Base-by-base conservation (phyloP, 2,329 filamentous ascomycete species). In the Penicillium italicum region DNA sequence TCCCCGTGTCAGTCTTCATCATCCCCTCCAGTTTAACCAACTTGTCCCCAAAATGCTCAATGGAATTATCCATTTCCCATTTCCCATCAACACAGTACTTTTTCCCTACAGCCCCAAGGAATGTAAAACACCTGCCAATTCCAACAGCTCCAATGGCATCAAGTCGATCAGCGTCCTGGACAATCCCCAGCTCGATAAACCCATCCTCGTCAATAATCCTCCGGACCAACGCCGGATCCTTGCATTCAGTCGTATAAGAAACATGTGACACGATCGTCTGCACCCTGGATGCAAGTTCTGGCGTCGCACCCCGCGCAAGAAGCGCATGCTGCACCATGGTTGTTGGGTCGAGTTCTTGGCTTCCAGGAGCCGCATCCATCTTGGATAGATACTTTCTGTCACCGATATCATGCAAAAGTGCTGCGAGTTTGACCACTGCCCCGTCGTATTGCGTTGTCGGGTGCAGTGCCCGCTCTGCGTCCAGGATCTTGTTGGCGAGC, bases 101-200 rank as follows among this genome's bases (percentile, higher is more conserved):
- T 43, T 63, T 63, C 14, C 68, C 65, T 56, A 69, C 64, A 9
- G 85, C 87, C 0, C 87, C 91, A 0, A 88, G 85, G 70, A 85
- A 97, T 0, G 87, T 85, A 70, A 94, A 92, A 38, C 83, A 84
- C 41, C 93, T 79, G 2, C 84, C 92, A 54, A 96, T 86, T 0
- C 93, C 93, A 30, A 97, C 83, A 0, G 89, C 90, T 1, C 92
- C 93, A 47, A 97, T 86, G 4, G 91, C 89, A 74, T 97, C 93
- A n/a, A 97, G 78, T 7, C 92, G 81, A 76, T 97, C 93, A 4
- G 92, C 92, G 72, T 97, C 93, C 75, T 97, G 92, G 31, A 97
- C 91, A 45, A 96, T 83, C 0, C 85, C 91, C 33, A 94, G 77
- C 72, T 94, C 90, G 1, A 90, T 90, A 69, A 89, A 78, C 4